These are phyloP conservation scores for Omphalotus guepiniiformis DNA, from an alignment of 768 basidiomycete genomes.

Conservation along the genomic window DNA sequence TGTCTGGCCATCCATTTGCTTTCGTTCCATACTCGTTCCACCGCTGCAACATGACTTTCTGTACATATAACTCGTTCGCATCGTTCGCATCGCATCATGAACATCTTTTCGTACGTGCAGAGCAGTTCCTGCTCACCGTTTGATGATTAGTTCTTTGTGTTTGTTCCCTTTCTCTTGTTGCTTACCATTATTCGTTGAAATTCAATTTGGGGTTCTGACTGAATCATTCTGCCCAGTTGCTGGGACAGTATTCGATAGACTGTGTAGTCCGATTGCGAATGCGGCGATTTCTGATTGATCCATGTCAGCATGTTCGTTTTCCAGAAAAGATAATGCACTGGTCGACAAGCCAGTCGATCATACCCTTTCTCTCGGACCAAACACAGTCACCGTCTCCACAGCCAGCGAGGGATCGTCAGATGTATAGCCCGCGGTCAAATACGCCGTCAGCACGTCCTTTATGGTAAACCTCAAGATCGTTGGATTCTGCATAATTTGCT, in stretches of 20 bases:
- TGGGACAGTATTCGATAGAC: constrained; percentile 67
- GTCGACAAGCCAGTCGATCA: constrained; percentile 13
- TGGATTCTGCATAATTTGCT: constrained; percentile 23
- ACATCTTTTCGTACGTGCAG: constrained; percentile 54
- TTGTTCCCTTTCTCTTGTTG: constrained; percentile 6
- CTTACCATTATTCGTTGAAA: constrained; percentile 52
- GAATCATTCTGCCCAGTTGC: constrained; percentile 56
- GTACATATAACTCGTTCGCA: constrained; percentile 65
- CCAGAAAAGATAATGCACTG: neutral
- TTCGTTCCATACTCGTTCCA: constrained; percentile 52
- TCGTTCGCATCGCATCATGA: constrained; percentile 52
- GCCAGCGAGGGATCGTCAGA: constrained; percentile 31
- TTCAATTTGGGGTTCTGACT: constrained; percentile 47
- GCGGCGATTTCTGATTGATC: constrained; percentile 51
- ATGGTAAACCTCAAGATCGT: constrained; percentile 56
- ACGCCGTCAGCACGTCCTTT: constrained; percentile 62
- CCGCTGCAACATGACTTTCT: constrained; percentile 71
- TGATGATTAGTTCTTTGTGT: constrained; percentile 1
- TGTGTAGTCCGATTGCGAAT: constrained; percentile 63
- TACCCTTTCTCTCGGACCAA: constrained; percentile 73
- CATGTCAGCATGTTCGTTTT: constrained; percentile 5
- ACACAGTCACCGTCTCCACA: constrained; percentile 63
- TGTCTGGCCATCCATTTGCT: constrained; percentile 49
- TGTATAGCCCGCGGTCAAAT: constrained; percentile 46
- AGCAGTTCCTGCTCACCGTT: constrained; percentile 40